These are phyloP conservation scores for Geopyxis carbonaria DNA, from an alignment of 495 filamentous ascomycete genomes.

Conservation along the genomic window DNA sequence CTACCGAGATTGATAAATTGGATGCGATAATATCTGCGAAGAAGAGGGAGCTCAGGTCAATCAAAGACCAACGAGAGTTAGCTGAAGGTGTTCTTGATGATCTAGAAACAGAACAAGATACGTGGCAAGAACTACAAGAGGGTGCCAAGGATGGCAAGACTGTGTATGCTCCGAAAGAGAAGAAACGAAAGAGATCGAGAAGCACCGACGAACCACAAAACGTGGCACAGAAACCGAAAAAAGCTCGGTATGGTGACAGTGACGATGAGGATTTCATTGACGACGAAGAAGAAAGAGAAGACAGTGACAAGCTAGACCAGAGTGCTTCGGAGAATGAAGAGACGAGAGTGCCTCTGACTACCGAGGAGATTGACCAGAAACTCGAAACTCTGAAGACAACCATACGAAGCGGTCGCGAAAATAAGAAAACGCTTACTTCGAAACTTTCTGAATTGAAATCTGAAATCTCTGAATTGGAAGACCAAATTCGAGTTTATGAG, in stretches of 20 bases:
- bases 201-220: conserved; percentile 25
- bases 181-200: conserved; percentile 28
- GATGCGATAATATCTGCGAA: conserved; percentile 26
- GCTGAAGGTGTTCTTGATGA: conserved; percentile 25
- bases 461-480: conserved; percentile 23
- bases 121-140: conserved; percentile 33
- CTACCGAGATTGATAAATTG: conserved; percentile 26
- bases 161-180: conserved; percentile 32
- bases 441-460: conserved; percentile 21
- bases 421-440: conserved; percentile 23
- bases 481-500: conserved; percentile 26
- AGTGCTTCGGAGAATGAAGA: conserved; percentile 14
- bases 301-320: conserved; percentile 2
- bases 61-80: conserved; percentile 27
- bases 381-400: conserved; percentile 26
- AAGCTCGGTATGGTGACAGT: conserved; percentile 10
- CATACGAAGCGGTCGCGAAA: conserved; percentile 27
- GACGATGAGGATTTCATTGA: conserved; percentile 17
- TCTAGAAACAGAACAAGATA: conserved; percentile 28
- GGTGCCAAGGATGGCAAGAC: conserved; percentile 32
- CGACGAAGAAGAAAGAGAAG: conserved; percentile 6
- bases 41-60: conserved; percentile 25
- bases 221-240: conserved; percentile 13
- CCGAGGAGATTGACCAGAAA: conserved; percentile 26
- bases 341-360: conserved; percentile 24